Percentiles rank a stretch among this genome's conserved stretches.
Evolutionary conservation across 225 moss, liverwort and hornwort genomes (phyloP).

Genomic region (Physcomitrium patens): DNA sequence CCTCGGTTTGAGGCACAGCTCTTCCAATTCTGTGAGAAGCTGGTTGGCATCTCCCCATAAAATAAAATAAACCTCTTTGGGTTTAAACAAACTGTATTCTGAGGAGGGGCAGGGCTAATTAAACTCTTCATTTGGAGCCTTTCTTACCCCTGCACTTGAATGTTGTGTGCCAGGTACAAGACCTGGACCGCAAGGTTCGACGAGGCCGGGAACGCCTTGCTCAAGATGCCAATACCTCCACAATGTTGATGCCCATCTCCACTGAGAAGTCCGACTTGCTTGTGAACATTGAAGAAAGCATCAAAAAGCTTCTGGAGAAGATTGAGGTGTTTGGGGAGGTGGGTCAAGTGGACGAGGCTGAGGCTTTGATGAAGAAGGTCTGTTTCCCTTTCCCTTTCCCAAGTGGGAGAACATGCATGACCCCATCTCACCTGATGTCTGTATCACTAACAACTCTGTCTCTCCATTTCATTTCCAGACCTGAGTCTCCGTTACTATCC

Average conservation of each 20-base stretch:
- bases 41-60: conserved; percentile 46
- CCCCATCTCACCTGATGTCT: no score
- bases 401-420: no score
- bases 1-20: conserved; percentile 88
- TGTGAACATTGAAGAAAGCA: conserved; percentile 89
- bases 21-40: conserved; percentile 87
- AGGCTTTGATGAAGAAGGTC: conserved; percentile 94
- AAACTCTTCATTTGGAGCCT: no score
- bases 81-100: no score
- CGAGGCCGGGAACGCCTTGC: conserved; percentile 89
- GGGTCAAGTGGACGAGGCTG: conserved; percentile 89
- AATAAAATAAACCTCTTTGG: accelerated
- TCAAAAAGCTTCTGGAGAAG: conserved; percentile 85
- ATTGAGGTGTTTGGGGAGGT: conserved; percentile 88
- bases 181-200: conserved; percentile 89
- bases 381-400: no score
- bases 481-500: no score
- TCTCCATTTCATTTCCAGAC: no score
- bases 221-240: conserved; percentile 72
- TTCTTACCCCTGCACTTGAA: no score
- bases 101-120: no score
- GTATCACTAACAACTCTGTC: no score
- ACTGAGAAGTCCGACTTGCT: conserved; percentile 83
- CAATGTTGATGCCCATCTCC: conserved; percentile 68
- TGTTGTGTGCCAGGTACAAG: conserved; percentile 59